A percentile compares a stretch with the other conserved stretches of the same genome.
phyloP scores from a whole-genome alignment of 2,329 filamentous ascomycete species.

The Neonectria ditissima region DNA sequence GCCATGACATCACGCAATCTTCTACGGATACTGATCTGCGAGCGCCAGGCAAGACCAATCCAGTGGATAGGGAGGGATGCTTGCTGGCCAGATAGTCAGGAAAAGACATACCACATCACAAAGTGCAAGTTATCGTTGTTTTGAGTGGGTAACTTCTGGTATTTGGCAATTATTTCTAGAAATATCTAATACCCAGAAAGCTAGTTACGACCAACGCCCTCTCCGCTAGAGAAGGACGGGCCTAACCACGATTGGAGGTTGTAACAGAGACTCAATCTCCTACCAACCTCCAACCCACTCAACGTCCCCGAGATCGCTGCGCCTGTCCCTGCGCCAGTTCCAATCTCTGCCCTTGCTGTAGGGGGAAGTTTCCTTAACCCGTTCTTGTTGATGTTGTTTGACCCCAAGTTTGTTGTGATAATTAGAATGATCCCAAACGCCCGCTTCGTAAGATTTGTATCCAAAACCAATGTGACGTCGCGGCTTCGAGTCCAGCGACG shows the following conservation, averaged over 20 bases:
- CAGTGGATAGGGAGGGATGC: no score
- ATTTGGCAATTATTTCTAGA: slow-evolving; percentile 58
- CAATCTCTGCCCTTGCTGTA: slow-evolving; percentile 70
- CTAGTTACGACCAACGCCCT: slow-evolving; percentile 63
- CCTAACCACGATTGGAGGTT: slow-evolving; percentile 72
- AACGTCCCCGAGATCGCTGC: slow-evolving; percentile 79
- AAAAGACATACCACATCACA: not conserved
- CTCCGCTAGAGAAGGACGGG: slow-evolving; percentile 44
- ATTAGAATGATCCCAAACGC: slow-evolving; percentile 61
- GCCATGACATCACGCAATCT: slow-evolving; percentile 7
- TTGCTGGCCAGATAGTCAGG: no score
- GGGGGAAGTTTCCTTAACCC: slow-evolving; percentile 66
- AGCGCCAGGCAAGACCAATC: no score
- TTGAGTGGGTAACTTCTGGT: slow-evolving; percentile 77
- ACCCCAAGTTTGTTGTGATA: slow-evolving; percentile 48
- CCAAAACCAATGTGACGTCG: slow-evolving; percentile 63
- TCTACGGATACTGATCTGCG: not conserved
- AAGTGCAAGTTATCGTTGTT: slow-evolving; percentile 16
- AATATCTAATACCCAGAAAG: slow-evolving; percentile 74
- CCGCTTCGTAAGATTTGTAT: slow-evolving; percentile 61
- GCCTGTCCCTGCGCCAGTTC: slow-evolving; percentile 72
- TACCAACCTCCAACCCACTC: slow-evolving; percentile 97
- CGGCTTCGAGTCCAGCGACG: slow-evolving; percentile 61
- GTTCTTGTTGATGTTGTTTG: slow-evolving; percentile 56
- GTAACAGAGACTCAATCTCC: slow-evolving; percentile 60